phyloP scores from a whole-genome alignment of 805 yeast genomes.

The Teunomyces stri region DNA sequence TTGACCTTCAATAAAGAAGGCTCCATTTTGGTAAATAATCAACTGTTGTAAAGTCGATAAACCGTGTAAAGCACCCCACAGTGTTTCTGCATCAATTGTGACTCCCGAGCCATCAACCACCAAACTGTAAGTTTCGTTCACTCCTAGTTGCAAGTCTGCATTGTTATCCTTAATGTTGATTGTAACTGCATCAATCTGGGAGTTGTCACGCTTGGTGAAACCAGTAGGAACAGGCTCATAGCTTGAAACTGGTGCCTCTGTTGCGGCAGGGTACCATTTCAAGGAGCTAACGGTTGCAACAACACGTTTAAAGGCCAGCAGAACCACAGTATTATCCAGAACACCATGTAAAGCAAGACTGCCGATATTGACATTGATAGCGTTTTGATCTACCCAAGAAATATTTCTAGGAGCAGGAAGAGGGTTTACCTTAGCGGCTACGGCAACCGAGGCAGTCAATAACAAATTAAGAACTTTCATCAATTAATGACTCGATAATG shows the following conservation, averaged over 20 bases:
- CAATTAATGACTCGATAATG: not conserved
- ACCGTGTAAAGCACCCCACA: constrained; percentile 44
- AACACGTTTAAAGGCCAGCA: constrained; percentile 24
- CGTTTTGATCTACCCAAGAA: constrained; percentile 13
- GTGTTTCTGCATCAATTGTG: constrained; percentile 27
- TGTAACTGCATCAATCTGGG: constrained; percentile 1
- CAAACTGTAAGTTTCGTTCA: constrained; percentile 35
- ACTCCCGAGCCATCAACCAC: constrained; percentile 14
- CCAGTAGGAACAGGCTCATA: constrained; percentile 17
- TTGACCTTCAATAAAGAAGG: constrained; percentile 29
- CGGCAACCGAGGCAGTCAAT: not conserved
- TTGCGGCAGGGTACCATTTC: constrained; percentile 36
- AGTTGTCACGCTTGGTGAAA: not conserved
- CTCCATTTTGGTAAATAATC: constrained; percentile 24
- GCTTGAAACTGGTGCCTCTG: constrained; percentile 21
- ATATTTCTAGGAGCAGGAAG: constrained; percentile 21
- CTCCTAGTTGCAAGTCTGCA: constrained; percentile 32
- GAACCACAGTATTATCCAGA: constrained; percentile 12
- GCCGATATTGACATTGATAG: constrained; percentile 3
- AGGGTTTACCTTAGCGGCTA: constrained; percentile 16
- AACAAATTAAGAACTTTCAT: not conserved
- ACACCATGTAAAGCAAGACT: constrained; percentile 6
- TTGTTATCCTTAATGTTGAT: constrained; percentile 16
- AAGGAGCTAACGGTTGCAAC: constrained; percentile 14
- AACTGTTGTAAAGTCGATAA: constrained; percentile 41